These are phyloP conservation scores for Leccinum uliginosum DNA, from an alignment of 768 basidiomycete genomes.

Conservation along the genomic window DNA sequence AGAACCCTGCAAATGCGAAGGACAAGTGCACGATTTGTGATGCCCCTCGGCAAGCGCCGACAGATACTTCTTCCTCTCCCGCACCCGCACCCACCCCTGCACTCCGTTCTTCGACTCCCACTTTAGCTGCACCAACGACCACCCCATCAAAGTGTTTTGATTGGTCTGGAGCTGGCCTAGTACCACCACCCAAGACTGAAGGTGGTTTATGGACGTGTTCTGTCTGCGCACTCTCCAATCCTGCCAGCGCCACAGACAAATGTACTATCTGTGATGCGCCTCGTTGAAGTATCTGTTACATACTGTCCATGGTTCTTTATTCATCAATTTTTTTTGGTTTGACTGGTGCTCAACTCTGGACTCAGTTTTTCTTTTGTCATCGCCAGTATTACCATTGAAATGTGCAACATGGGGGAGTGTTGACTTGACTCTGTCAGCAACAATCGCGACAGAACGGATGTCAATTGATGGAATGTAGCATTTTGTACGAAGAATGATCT, in stretches of 20 bases:
- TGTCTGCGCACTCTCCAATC: slow-evolving; percentile 42
- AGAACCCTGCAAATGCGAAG: slow-evolving; percentile 33
- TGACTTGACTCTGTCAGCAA: not conserved
- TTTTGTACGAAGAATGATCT: not conserved
- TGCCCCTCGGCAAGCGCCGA: slow-evolving; percentile 27
- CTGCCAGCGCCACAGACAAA: slow-evolving; percentile 38
- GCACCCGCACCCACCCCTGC: not conserved
- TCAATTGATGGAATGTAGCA: not conserved
- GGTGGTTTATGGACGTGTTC: slow-evolving; percentile 37
- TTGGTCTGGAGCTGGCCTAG: slow-evolving; percentile 37
- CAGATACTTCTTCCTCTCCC: slow-evolving; percentile 9
- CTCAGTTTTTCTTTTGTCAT: not conserved
- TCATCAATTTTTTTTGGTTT: slow-evolving; percentile 10
- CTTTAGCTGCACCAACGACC: not conserved
- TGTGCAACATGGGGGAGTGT: not conserved
- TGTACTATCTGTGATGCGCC: slow-evolving; percentile 50
- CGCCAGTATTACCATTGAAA: not conserved
- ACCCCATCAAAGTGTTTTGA: slow-evolving; percentile 29
- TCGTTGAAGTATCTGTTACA: slow-evolving; percentile 25
- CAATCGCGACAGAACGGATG: not conserved
- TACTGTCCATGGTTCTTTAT: slow-evolving; percentile 8
- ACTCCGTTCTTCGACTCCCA: not conserved
- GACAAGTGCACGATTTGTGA: slow-evolving; percentile 48
- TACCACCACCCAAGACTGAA: slow-evolving; percentile 21
- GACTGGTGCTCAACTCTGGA: not conserved